phyloP scores from a whole-genome alignment of 768 basidiomycete species.

The Podaxis mareebaensis region DNA sequence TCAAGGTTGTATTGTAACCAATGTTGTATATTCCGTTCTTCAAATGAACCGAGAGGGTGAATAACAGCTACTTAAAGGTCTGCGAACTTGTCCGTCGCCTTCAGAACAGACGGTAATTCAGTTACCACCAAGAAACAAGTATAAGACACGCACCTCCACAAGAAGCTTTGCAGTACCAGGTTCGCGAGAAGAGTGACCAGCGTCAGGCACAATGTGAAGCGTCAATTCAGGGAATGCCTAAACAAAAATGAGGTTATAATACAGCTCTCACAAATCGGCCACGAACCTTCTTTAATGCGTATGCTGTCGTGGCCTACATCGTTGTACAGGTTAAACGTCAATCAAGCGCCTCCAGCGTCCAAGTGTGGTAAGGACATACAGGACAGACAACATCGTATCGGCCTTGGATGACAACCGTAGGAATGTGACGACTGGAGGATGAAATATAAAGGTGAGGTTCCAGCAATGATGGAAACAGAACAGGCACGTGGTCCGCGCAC shows the following conservation, averaged over 20 bases:
- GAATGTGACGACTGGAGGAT: slow-evolving; percentile 80
- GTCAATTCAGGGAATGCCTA: slow-evolving; percentile 78
- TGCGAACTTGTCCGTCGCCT: slow-evolving; percentile 49
- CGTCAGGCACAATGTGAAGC: slow-evolving; percentile 77
- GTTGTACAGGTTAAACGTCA: neutral
- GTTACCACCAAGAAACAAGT: neutral
- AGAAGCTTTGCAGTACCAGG: slow-evolving; percentile 66
- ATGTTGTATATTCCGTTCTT: neutral
- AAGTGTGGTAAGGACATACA: slow-evolving; percentile 36
- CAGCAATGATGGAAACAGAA: neutral
- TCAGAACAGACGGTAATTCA: neutral
- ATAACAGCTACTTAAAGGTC: slow-evolving; percentile 25
- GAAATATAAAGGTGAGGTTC: neutral
- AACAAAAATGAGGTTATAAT: neutral
- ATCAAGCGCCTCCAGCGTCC: neutral
- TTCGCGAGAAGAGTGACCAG: slow-evolving; percentile 86
- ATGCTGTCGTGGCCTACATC: slow-evolving; percentile 75
- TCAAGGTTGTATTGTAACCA: neutral
- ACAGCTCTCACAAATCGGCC: neutral
- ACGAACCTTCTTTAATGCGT: slow-evolving; percentile 67
- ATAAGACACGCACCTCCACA: slow-evolving; percentile 52
- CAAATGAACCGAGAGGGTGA: neutral
- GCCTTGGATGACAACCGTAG: slow-evolving; percentile 79
- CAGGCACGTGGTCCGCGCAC: slow-evolving; percentile 36
- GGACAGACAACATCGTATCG: slow-evolving; percentile 91